A percentile compares a stretch with the other conserved stretches of the same genome.
Conservation (phyloP, 1,284 basidiomycete genomes). For the Cutaneotrichosporon arboriforme region DNA sequence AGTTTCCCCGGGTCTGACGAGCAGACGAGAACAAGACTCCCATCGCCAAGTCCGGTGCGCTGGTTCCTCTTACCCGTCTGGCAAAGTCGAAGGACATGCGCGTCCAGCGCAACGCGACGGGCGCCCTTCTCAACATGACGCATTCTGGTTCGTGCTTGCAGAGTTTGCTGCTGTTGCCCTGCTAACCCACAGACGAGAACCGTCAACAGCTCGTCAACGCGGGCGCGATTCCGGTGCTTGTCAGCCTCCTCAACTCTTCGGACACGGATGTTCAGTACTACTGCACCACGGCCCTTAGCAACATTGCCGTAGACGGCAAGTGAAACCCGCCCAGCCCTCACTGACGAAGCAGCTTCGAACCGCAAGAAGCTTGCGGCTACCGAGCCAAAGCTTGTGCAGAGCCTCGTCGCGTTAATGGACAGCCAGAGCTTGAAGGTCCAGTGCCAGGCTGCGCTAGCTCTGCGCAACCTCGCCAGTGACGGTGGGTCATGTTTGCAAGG, state of each 20-base stretch:
- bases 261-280: slow-evolving; percentile 99
- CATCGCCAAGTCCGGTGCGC: slow-evolving; percentile 97
- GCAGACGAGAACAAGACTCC: slow-evolving; percentile 98
- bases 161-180: background rate
- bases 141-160: slow-evolving; percentile 71
- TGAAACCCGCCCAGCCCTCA: background rate
- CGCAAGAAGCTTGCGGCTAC: slow-evolving; percentile 91
- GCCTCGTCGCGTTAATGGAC: slow-evolving; percentile 94
- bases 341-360: slow-evolving; percentile 59
- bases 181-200: slow-evolving; percentile 74
- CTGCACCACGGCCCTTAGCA: slow-evolving; percentile 96
- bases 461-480: slow-evolving; percentile 95
- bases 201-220: slow-evolving; percentile 97
- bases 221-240: slow-evolving; percentile 95
- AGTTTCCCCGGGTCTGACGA: slow-evolving; percentile 7
- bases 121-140: slow-evolving; percentile 98
- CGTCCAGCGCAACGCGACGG: slow-evolving; percentile 97
- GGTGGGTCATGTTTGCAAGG: slow-evolving; percentile 55
- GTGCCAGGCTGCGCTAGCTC: slow-evolving; percentile 93
- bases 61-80: slow-evolving; percentile 91
- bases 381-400: slow-evolving; percentile 92
- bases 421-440: slow-evolving; percentile 97
- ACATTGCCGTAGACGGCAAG: slow-evolving; percentile 92
- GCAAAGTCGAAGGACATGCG: slow-evolving; percentile 99
- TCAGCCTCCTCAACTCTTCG: slow-evolving; percentile 88